Evolutionary conservation across 208 protist species (phyloP), one percentile per base, ranked within the genome.

Genomic region (Crithidia brevicula): DNA sequence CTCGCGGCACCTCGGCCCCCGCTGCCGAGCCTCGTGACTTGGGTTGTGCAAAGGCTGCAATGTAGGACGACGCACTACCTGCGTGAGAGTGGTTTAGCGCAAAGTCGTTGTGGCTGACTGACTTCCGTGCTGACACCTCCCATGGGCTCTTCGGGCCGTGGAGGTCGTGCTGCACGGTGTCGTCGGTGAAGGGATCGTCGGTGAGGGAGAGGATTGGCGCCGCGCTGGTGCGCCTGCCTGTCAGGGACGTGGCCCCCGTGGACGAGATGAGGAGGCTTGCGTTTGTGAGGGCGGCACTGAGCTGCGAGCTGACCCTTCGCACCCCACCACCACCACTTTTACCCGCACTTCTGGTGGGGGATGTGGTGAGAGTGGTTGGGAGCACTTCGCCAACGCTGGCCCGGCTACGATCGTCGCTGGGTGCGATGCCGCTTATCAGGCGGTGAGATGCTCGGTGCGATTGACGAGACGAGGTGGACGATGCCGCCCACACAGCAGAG

Each of bases 391-490:
- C 56, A 16, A 62, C 23, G 56, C 40, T 62, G 22, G 40, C 56
- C 13, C 43, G 58, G 18, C 58, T 52, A 30, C 40, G 43, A 10
- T 63, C 58, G 8, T 63, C 58, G 22, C 58, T 40, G 13, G 43
- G 43, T 4, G 58, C 30, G 0, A 52, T 4, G 30, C n/a, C 27
- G 45, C 59, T 45, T 11, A 54, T 10, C 31, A 30, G 8, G 16
- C 59, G 59, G 27, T 65, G 13, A 8, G 8, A 8, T 11, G 45
- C 30, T 9, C 59, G 46, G 22, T 65, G 43, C 4, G 46, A 54
- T n/a, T 42, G 46, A 27, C 28, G 59, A 9, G 59, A 53, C 20
- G 59, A 54, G 25, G 45, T 54, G 13, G 45, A 50, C n/a, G 59
- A 65, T 7, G 13, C 43, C 3, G 57, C 16, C 11, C 30, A 52